Evolutionary conservation across 371 early-diverging fungal species (phyloP).

Genomic region (Rhizopus delemar): DNA sequence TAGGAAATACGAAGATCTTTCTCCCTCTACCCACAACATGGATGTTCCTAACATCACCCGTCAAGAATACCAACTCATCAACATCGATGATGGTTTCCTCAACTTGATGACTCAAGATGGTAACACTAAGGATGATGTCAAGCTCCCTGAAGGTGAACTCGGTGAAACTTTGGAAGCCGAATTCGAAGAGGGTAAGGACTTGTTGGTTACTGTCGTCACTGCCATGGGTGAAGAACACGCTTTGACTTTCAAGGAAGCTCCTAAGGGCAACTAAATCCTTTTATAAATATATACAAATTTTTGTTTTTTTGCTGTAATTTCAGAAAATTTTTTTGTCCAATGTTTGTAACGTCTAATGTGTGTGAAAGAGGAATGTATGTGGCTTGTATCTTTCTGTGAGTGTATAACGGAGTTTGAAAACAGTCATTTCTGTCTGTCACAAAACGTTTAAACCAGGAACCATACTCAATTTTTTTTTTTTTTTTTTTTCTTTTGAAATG

Average conservation of each 20-base stretch:
- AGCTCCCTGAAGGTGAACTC: constrained; percentile 86
- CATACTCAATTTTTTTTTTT: not conserved
- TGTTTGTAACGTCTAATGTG: too few species aligned
- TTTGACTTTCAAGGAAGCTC: constrained; percentile 63
- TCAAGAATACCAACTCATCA: constrained; percentile 81
- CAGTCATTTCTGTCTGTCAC: not conserved
- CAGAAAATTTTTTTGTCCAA: not conserved
- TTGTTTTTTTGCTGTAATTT: constrained; percentile 5
- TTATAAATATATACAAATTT: constrained; percentile 7
- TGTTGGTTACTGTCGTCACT: constrained; percentile 82
- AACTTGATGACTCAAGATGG: constrained; percentile 81
- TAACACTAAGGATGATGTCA: constrained; percentile 93
- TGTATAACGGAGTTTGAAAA: too few species aligned
- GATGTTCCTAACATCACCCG: constrained; percentile 95
- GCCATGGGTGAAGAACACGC: constrained; percentile 96
- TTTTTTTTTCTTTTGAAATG: not conserved
- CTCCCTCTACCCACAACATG: constrained; percentile 99
- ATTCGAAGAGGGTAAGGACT: constrained; percentile 84
- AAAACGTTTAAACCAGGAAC: not conserved
- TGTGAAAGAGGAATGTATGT: not conserved
- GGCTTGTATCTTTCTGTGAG: not conserved
- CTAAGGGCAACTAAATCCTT: constrained; percentile 20
- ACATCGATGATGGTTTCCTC: constrained; percentile 93
- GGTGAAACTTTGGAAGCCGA: constrained; percentile 75
- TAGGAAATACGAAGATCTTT: constrained; percentile 89